Base-by-base conservation (phyloP, 495 filamentous ascomycete species). In the Neurospora pannonica region DNA sequence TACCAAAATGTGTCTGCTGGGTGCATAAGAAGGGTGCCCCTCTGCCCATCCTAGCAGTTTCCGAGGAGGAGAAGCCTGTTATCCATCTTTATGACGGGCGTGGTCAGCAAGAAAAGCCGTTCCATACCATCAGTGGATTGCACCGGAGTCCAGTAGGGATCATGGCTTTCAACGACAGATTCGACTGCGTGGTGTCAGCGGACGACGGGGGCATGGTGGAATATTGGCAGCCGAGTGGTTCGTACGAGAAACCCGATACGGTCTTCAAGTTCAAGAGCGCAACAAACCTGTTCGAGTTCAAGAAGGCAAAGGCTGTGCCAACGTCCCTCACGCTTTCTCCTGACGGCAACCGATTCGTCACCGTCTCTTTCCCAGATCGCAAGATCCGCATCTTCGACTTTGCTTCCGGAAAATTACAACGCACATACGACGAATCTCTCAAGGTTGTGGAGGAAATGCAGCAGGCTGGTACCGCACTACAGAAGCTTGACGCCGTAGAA, bases 231-330 rank as follows among this genome's bases (percentile, higher is more conserved):
- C 94, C 96, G 2, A 89, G 88, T 73, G 89, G 88, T 10, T 89
- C 85, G 19, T 98, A 94, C 76, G 94, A 96, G 78, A 98, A 98
- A 78, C 96, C 96, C 0, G 91, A 94, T 76, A 93, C 90, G 72
- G 94, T 99, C 21, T 99, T 97, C 79, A 87, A 92, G 70, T 92
- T 92, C 78, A 99, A 99, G 80, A 96, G 93, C 79, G 91, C 90
- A 4, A 99, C 96, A 13, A 94, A 92, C 72, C 87, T 99, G 3
- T 98, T 99, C 80, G 95, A 97, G 40, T 99, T 98, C 85, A 98
- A 97, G 78, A 98, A 94, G 82, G 88, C 93, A 54, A 98, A 97
- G 80, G 95, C 94, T 0, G 87, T 91, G 0, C 94, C 96, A 0
- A 87, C 92, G 19, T 92, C 92, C n/a, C 83, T 99, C 69, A 93